Evolutionary conservation across 495 filamentous ascomycete species (phyloP).

Genomic region (Aeminium ludgeri): DNA sequence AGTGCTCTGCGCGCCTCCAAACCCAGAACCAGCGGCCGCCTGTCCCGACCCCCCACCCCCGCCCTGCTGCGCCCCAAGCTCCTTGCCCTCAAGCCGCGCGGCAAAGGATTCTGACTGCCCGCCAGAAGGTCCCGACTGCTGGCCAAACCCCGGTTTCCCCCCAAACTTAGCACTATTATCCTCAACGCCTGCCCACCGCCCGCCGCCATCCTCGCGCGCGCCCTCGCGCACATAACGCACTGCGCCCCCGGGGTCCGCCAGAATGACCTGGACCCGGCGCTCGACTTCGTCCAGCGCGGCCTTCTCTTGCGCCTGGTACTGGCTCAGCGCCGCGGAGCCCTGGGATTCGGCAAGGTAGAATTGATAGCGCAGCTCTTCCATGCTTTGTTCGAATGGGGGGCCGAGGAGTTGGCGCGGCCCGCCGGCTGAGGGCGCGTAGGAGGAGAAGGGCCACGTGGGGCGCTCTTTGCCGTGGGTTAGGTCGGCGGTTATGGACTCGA

Average conservation of each 20-base stretch:
- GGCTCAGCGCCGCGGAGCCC: background rate
- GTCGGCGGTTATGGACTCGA: constrained; percentile 42
- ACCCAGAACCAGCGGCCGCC: too few species aligned
- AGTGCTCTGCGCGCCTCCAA: too few species aligned
- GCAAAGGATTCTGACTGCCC: too few species aligned
- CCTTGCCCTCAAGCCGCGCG: too few species aligned
- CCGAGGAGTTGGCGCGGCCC: constrained; percentile 68
- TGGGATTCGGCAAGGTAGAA: constrained; percentile 36
- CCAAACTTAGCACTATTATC: too few species aligned
- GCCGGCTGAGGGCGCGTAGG: constrained; percentile 55
- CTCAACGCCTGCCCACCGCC: too few species aligned
- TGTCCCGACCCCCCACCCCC: too few species aligned
- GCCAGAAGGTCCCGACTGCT: too few species aligned
- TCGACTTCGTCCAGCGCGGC: constrained; percentile 41
- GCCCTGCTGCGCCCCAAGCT: too few species aligned
- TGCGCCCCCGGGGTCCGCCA: constrained; percentile 53
- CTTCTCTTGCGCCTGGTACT: constrained; percentile 41
- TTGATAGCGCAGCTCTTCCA: constrained; percentile 60
- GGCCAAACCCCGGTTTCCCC: too few species aligned
- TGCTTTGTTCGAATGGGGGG: constrained; percentile 64
- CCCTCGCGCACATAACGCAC: constrained; percentile 53
- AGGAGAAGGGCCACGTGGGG: constrained; percentile 70
- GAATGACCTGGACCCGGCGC: constrained; percentile 48
- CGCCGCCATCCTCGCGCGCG: too few species aligned
- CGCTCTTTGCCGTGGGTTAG: constrained; percentile 39